phyloP scores from a whole-genome alignment of 2,329 filamentous ascomycete genomes.

The Leptographium radiaticola region DNA sequence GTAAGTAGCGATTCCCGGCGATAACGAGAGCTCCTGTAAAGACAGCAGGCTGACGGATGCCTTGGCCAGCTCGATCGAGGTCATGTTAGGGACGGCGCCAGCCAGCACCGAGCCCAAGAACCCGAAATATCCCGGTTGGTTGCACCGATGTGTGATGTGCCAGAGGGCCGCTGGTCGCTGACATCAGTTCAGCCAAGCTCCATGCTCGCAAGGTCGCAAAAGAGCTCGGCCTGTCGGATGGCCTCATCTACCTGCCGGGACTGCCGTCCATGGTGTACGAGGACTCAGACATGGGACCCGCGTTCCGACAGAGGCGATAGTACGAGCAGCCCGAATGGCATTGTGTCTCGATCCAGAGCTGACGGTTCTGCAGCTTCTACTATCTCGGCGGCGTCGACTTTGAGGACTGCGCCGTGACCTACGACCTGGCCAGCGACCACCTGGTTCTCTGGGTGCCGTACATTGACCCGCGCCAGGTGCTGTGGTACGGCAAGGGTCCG shows the following conservation, averaged over 20 bases:
- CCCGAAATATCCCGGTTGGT: not conserved
- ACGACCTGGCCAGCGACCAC: slow-evolving; percentile 43
- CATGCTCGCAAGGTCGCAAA: slow-evolving; percentile 44
- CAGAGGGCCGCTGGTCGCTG: not conserved
- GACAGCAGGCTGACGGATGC: not conserved
- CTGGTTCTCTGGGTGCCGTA: slow-evolving; percentile 64
- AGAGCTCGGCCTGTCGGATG: slow-evolving; percentile 33
- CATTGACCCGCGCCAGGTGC: slow-evolving; percentile 44
- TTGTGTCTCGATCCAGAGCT: not conserved
- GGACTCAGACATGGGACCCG: slow-evolving; percentile 43
- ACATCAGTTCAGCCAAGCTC: slow-evolving; percentile 30
- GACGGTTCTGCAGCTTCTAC: slow-evolving; percentile 34
- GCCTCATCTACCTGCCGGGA: slow-evolving; percentile 44
- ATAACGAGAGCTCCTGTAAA: not conserved
- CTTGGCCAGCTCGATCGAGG: not conserved
- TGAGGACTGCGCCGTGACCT: slow-evolving; percentile 41
- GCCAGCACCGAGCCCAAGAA: not conserved
- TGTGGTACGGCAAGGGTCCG: slow-evolving; percentile 53
- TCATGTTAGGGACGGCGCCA: not conserved
- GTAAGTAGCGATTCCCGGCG: slow-evolving; percentile 22
- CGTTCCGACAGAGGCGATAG: slow-evolving; percentile 47
- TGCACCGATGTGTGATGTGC: not conserved
- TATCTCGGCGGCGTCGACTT: slow-evolving; percentile 44
- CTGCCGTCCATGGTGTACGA: slow-evolving; percentile 37
- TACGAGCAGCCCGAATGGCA: slow-evolving; percentile 18